Base-by-base conservation (phyloP, 192 early-diverging fungal species). In the Backusella australiensis region DNA sequence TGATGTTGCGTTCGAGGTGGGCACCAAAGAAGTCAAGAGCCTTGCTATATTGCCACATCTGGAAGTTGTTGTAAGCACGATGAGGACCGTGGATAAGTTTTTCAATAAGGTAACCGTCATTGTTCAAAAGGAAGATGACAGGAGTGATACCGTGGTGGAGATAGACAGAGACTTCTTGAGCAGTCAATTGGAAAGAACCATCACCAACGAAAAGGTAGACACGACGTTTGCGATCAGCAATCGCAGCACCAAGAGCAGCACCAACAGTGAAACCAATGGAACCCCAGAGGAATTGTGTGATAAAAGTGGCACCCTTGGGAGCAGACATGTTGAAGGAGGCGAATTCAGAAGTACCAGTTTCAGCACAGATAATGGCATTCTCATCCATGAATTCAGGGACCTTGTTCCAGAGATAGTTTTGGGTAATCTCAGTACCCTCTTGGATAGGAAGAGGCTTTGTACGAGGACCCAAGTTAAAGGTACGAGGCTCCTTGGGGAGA, bases 91-190 rank as follows among this genome's bases (percentile, higher is more conserved):
- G 86, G 34, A 87, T 85, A 17, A 80, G 39, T 29, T 82, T 78
- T 42, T 87, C 86, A 76, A 87, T 87, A 2, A 85, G 81, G 52
- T 86, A 87, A 23, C 86, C 86, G 34, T 87, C 86, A 26, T 87
- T 87, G 74, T 87, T 87, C 35, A 87, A 35, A 26, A 87, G 71
- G 70, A 87, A 72, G 26, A 87, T 87, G 11, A 87, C 80, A 34
- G 86, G 86, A 0, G 75, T 77, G 12, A 85, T 68, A 36, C 84
- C 84, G 17, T 85, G 78, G 38, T 78, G 85, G 0, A 87, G 74
- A 73, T 87, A 85, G 34, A 80, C 82, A 9, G 86, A 87, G 15
- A 87, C 46, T 73, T 87, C 86, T 69, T 83, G 77, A 15, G 75
- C 86, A 3, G 86, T 86, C 36, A 87, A 34, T 75, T 87, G 86